Evolutionary conservation across 768 basidiomycete species (phyloP).

Genomic region (Psilocybe azurescens): DNA sequence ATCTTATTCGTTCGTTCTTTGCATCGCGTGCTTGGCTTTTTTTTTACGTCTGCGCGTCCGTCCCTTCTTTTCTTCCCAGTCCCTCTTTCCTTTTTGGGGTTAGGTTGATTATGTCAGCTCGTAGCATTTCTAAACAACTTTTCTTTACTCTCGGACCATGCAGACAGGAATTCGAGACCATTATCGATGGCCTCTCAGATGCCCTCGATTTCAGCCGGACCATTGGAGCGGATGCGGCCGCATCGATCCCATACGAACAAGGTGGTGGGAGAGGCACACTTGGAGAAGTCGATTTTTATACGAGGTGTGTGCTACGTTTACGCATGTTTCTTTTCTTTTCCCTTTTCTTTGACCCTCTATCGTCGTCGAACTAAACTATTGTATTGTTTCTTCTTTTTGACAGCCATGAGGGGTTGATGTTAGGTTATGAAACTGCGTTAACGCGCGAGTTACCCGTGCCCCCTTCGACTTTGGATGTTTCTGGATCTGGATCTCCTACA

Average conservation of each 20-base stretch:
- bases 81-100: neutral
- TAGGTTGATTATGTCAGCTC: neutral
- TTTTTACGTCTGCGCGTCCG: neutral
- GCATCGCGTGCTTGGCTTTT: neutral
- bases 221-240: conserved; percentile 67
- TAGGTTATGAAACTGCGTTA: conserved; percentile 91
- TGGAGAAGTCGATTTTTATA: conserved; percentile 93
- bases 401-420: conserved; percentile 92
- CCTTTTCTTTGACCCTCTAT: conserved; percentile 1
- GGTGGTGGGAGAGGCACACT: conserved; percentile 75
- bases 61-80: neutral
- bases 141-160: neutral
- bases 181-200: conserved; percentile 84
- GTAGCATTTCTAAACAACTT: neutral
- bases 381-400: neutral
- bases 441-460: conserved; percentile 70
- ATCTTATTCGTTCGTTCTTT: neutral
- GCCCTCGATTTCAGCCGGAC: conserved; percentile 93
- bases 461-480: conserved; percentile 18
- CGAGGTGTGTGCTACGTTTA: conserved; percentile 56
- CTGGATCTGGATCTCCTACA: neutral
- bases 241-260: conserved; percentile 64
- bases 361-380: neutral
- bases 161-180: conserved; percentile 84
- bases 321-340: neutral